Evolutionary conservation across 129 eudicot species (phyloP), one percentile per base, ranked within the genome.

Genomic region (Rutidosis leptorrhynchoides): DNA sequence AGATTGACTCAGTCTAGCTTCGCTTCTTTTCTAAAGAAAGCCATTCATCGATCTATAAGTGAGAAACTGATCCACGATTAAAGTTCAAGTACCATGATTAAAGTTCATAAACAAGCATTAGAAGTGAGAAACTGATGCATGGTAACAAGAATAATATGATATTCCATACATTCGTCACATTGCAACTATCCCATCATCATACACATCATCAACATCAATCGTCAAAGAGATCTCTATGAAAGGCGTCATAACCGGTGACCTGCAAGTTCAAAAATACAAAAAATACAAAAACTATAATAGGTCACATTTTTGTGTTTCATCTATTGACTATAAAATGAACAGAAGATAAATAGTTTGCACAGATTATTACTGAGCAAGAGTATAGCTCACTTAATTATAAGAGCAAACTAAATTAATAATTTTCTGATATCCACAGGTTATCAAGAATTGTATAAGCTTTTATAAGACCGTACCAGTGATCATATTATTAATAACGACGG

Each of bases 31-130:
- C n/a, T n/a, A n/a, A n/a, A n/a, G n/a, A n/a, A n/a, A n/a, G n/a
- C n/a, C n/a, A n/a, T n/a, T n/a, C n/a, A n/a, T n/a, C n/a, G n/a
- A n/a, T n/a, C n/a, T n/a, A n/a, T n/a, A n/a, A n/a, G n/a, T n/a
- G n/a, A n/a, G n/a, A n/a, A n/a, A n/a, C n/a, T n/a, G n/a, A n/a
- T n/a, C n/a, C n/a, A n/a, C n/a, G n/a, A n/a, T n/a, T n/a, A n/a
- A n/a, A n/a, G n/a, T n/a, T n/a, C 74, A 58, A 70, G 74, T 46
- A 60, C 37, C 69, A 60, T 71, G 52, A 60, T 49, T 71, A 15
- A 72, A 49, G 64, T 69, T 23, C 17, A 55, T 37, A 69, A 54
- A 69, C 30, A 45, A 58, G 8, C 59, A 59, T 45, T 43, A 15
- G 46, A 61, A 30, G 62, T 12, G 11, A 40, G n/a, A 61, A 71